Conservation (phyloP, 1,139 yeast genomes). For the Williopsis jadinii region DNA sequence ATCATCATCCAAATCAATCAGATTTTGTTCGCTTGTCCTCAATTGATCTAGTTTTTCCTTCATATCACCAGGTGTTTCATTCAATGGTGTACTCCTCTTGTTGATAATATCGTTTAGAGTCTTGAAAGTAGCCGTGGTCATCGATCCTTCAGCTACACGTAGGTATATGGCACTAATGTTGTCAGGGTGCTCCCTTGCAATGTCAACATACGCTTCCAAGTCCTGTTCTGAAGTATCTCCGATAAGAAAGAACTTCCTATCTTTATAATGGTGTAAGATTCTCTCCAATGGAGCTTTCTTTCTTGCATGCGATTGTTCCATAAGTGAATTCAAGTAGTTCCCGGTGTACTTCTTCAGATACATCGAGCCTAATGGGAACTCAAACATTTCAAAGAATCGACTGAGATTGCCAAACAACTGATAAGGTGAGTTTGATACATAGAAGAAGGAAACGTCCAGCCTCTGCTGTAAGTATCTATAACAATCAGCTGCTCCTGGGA, state of each 20-base stretch:
- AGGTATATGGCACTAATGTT: conserved; percentile 72
- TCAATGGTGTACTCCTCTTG: conserved; percentile 7
- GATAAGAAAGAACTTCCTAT: conserved; percentile 68
- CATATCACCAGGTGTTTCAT: conserved; percentile 5
- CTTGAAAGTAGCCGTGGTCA: conserved; percentile 37
- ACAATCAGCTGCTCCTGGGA: conserved; percentile 74
- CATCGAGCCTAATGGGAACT: conserved; percentile 64
- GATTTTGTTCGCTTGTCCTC: conserved; percentile 16
- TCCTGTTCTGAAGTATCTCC: conserved; percentile 98
- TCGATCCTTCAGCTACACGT: conserved; percentile 66
- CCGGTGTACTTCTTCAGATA: conserved; percentile 86
- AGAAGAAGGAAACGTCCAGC: conserved; percentile 60
- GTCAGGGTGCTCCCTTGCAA: conserved; percentile 55
- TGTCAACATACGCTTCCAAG: conserved; percentile 78
- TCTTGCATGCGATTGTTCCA: conserved; percentile 82
- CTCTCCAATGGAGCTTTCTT: conserved; percentile 60
- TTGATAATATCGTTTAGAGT: conserved; percentile 14
- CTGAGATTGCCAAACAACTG: conserved; percentile 65
- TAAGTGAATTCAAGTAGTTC: conserved; percentile 65
- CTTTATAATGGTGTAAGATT: conserved; percentile 69
- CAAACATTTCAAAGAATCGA: conserved; percentile 47
- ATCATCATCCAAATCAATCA: conserved; percentile 23
- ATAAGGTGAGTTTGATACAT: conserved; percentile 95
- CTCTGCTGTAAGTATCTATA: conserved; percentile 37
- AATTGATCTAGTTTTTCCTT: conserved; percentile 1